These are phyloP conservation scores for Ceratocystis diversiconidia DNA, from an alignment of 2,329 filamentous ascomycete species.

Conservation along the genomic window DNA sequence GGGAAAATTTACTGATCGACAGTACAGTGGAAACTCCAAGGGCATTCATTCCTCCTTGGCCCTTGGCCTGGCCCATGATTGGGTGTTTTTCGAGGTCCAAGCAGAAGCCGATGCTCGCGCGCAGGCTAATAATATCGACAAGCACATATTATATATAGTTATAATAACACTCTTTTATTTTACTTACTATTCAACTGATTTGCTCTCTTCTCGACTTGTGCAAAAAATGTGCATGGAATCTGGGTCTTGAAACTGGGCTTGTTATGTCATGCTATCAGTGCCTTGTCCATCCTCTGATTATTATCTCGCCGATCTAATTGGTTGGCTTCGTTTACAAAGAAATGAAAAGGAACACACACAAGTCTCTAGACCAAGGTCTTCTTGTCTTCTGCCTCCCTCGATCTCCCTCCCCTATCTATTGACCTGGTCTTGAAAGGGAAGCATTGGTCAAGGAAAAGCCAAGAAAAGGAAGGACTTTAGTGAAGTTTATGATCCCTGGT, in stretches of 20 bases:
- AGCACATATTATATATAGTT: neutral
- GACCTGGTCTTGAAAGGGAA: neutral
- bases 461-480: neutral
- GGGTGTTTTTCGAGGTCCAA: conserved; percentile 1
- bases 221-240: too few relatives aligned
- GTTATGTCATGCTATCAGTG: too few relatives aligned
- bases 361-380: neutral
- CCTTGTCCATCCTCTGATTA: too few relatives aligned
- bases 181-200: neutral
- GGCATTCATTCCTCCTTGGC: neutral
- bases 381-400: too few relatives aligned
- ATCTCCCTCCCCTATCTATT: too few relatives aligned
- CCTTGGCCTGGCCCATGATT: neutral
- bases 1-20: neutral
- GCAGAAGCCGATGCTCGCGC: conserved; percentile 3
- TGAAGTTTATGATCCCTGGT: neutral
- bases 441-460: neutral
- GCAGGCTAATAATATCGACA: neutral
- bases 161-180: neutral
- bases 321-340: too few relatives aligned
- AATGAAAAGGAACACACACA: neutral
- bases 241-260: too few relatives aligned
- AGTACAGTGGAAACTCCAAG: neutral
- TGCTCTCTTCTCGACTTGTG: neutral
- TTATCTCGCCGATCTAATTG: too few relatives aligned